Conservation (phyloP, 2,329 filamentous ascomycete genomes). For the Diaporthe destruens region DNA sequence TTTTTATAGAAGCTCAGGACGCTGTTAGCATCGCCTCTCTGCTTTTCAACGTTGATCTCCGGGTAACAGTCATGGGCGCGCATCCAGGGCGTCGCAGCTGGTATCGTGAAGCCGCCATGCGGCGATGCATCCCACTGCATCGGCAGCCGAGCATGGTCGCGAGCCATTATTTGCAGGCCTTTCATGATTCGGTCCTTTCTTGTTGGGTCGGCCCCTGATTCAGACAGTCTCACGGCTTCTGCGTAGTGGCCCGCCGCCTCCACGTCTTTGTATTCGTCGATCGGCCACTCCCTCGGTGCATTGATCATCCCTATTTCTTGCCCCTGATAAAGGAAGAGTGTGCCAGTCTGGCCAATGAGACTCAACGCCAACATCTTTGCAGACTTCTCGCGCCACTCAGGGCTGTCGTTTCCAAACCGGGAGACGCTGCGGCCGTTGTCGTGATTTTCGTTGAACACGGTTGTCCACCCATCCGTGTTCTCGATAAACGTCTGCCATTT, state of each 20-base stretch:
- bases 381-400: conserved; percentile 57
- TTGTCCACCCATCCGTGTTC: conserved; percentile 67
- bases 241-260: conserved; percentile 66
- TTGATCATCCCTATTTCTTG: conserved; percentile 74
- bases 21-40: conserved; percentile 58
- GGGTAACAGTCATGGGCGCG: conserved; percentile 70
- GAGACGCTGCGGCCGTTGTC: conserved; percentile 71
- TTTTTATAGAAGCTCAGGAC: conserved; percentile 72
- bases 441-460: conserved; percentile 74
- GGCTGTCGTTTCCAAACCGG: conserved; percentile 62
- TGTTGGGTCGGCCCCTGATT: conserved; percentile 52
- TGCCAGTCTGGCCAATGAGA: conserved; percentile 63
- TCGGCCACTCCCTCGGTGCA: conserved; percentile 62
- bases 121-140: conserved; percentile 73
- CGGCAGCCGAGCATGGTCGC: conserved; percentile 74
- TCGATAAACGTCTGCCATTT: conserved; percentile 64
- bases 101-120: conserved; percentile 71
- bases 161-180: conserved; percentile 65
- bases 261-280: conserved; percentile 67
- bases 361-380: conserved; percentile 67
- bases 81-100: conserved; percentile 72
- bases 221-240: conserved; percentile 51
- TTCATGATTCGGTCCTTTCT: conserved; percentile 55
- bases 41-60: conserved; percentile 67
- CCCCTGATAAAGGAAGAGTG: conserved; percentile 70